A percentile compares a stretch with the other conserved stretches of the same genome.
phyloP scores from a whole-genome alignment of 805 yeast genomes.

The Huiozyma naganishii region DNA sequence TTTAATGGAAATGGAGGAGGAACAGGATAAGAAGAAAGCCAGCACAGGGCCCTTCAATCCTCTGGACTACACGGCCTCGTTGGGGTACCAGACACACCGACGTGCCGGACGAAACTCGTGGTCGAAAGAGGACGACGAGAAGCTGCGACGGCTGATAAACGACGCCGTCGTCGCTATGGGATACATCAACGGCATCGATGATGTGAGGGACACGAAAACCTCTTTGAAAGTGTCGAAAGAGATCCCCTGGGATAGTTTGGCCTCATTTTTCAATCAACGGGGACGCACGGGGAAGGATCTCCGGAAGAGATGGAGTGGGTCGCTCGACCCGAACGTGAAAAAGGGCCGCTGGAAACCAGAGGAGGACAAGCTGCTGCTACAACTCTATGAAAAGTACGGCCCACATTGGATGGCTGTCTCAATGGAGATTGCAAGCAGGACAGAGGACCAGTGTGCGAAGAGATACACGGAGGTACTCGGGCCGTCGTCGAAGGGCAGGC shows the following conservation, averaged over 20 bases:
- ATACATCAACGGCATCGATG: constrained; percentile 27
- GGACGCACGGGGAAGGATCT: constrained; percentile 70
- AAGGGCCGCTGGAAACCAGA: constrained; percentile 81
- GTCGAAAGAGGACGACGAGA: constrained; percentile 64
- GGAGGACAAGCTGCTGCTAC: constrained; percentile 59
- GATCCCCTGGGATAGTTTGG: constrained; percentile 55
- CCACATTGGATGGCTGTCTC: constrained; percentile 83
- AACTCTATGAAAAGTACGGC: constrained; percentile 60
- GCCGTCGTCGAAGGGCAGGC: constrained; percentile 65
- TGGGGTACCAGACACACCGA: constrained; percentile 67
- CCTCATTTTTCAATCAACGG: constrained; percentile 35
- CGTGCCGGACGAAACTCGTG: constrained; percentile 56
- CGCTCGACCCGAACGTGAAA: constrained; percentile 69
- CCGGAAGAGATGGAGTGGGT: constrained; percentile 77
- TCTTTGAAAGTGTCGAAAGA: constrained; percentile 23
- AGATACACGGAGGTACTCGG: constrained; percentile 81
- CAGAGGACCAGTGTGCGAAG: constrained; percentile 92
- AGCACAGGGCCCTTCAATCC: constrained; percentile 28
- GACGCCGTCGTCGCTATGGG: constrained; percentile 27
- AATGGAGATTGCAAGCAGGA: constrained; percentile 64
- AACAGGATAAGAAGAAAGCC: background rate
- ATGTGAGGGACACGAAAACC: constrained; percentile 19
- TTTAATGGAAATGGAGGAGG: too few relatives aligned
- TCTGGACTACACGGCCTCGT: constrained; percentile 48
- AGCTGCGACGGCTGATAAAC: constrained; percentile 35